Conservation (phyloP, 1,284 basidiomycete genomes). For the Rhodotorula sp. region DNA sequence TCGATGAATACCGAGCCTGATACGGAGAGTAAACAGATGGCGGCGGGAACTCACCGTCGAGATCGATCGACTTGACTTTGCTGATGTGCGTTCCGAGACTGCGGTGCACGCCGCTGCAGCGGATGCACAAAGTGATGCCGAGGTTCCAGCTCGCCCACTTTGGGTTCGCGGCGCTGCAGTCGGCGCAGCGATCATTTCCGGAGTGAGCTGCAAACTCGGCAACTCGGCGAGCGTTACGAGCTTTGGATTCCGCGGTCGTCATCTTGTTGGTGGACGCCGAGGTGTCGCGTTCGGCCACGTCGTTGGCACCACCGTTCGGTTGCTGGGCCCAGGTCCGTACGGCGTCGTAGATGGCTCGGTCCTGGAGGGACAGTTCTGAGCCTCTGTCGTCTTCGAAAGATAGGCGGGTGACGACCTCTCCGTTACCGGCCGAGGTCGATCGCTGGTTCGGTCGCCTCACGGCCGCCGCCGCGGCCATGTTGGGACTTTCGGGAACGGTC, state of each 20-base stretch:
- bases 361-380: conserved; percentile 5
- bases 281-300: neutral
- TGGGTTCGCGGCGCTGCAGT: conserved; percentile 43
- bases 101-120: conserved; percentile 55
- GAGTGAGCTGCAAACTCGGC: conserved; percentile 5
- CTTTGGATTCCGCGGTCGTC: conserved; percentile 10
- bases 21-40: neutral
- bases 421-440: neutral
- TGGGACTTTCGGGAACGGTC: neutral
- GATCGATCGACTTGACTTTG: conserved; percentile 55
- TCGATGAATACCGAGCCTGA: neutral
- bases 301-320: neutral
- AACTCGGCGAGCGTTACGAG: conserved; percentile 22
- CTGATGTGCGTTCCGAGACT: conserved; percentile 56
- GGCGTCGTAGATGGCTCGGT: conserved; percentile 22
- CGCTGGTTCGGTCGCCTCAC: neutral
- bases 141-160: conserved; percentile 51
- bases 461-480: neutral
- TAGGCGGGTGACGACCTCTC: neutral
- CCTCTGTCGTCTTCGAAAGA: neutral
- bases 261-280: neutral
- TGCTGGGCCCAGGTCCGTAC: conserved; percentile 17
- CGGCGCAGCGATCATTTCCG: conserved; percentile 16
- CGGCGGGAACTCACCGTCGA: conserved; percentile 49
- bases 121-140: conserved; percentile 56